These are phyloP conservation scores for Linnemannia elongata DNA, from an alignment of 192 early-diverging fungal genomes.

Conservation along the genomic window DNA sequence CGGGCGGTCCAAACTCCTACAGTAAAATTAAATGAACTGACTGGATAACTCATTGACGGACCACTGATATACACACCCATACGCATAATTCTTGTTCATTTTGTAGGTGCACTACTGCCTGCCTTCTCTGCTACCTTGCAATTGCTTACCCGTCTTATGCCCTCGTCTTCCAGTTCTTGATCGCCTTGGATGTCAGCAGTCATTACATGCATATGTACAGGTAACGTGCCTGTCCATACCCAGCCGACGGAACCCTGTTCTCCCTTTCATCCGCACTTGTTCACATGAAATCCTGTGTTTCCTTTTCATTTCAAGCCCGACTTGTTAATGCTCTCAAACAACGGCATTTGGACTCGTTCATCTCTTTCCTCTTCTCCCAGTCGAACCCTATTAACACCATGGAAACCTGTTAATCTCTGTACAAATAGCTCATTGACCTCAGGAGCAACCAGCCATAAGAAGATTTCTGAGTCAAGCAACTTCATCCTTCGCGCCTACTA, in stretches of 20 bases:
- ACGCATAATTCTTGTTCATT: neutral
- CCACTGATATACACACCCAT: neutral
- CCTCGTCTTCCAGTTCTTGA: conserved; percentile 90
- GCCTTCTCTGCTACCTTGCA: conserved; percentile 90
- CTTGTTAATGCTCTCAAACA: conserved; percentile 11
- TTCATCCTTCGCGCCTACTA: conserved; percentile 92
- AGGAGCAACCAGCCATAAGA: conserved; percentile 93
- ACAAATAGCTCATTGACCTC: conserved; percentile 77
- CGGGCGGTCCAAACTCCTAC: neutral
- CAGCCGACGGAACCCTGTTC: conserved; percentile 6
- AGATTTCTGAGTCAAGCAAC: conserved; percentile 80
- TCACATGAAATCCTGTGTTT: conserved; percentile 14
- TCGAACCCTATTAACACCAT: conserved; percentile 8
- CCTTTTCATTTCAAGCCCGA: conserved; percentile 1
- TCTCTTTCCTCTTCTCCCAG: neutral
- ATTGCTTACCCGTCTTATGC: conserved; percentile 74
- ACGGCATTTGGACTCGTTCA: neutral
- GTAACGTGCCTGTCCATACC: conserved; percentile 46
- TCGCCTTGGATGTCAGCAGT: conserved; percentile 93
- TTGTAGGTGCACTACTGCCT: conserved; percentile 87
- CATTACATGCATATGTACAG: conserved; percentile 99
- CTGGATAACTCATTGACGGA: neutral
- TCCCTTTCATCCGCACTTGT: conserved; percentile 10
- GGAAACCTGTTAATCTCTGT: neutral
- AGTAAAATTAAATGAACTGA: neutral